Evolutionary conservation across 1,139 yeast species (phyloP), one percentile per base, ranked within the genome.

Genomic region (Blastobotrys serpentis): DNA sequence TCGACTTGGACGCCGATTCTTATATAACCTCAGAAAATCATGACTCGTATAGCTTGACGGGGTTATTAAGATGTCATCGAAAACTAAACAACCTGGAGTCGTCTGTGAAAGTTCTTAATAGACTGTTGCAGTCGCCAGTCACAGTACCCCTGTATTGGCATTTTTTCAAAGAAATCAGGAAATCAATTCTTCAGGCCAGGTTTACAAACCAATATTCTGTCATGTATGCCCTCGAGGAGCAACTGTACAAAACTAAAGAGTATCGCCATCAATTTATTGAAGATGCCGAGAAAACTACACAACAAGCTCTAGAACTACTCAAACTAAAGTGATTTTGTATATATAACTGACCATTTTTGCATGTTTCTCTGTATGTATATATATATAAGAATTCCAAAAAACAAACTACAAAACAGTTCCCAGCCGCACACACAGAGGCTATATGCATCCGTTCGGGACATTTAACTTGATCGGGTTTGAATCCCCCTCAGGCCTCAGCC

Each of bases 11-110:
- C n/a, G 29, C 13, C 14, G 49, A 49, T 3, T 49, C 46, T n/a
- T 29, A 43, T n/a, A 50, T 58, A 36, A 46, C 57, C 2, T 30
- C 32, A 3, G 43, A 44, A 7, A 53, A 50, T 42, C 62, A 59
- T 38, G 60, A 56, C 29, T 46, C 49, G 23, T 52, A 43, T 26
- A 53, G 56, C 23, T 34, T 59, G 21, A 43, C 56, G 2, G 55
- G 54, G 14, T 26, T 58, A 50, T 37, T 58, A 8, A 36, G 41
- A 16, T 54, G 54, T 21, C 51, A 51, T 38, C 38, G 56, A 30
- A 34, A 38, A 7, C 21, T 44, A 18, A 41, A 42, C n/a, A 44
- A 54, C 18, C 40, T 51, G 21, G 39, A 36, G 5, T 52, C 52
- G 3, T 48, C 40, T 5, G 40, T 36, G 13, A 11, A 17, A 13